A percentile compares a stretch with the other conserved stretches of the same genome.
phyloP scores from a whole-genome alignment of 768 basidiomycete genomes.

The Hygrocybe punicea region DNA sequence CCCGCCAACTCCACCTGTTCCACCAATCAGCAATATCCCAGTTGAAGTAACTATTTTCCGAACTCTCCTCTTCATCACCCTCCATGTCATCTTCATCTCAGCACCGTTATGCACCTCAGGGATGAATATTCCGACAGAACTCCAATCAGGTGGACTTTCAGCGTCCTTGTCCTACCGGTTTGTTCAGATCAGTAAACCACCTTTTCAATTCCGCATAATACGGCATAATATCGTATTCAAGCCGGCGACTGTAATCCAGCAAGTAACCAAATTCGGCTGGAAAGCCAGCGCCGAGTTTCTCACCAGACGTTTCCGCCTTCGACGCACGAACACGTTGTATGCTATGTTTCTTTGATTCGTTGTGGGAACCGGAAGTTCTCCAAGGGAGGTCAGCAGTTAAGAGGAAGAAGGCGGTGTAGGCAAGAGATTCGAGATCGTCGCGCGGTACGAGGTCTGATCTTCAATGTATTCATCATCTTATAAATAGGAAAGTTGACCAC shows the following conservation, averaged over 20 bases:
- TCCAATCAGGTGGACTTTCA: constrained; percentile 12
- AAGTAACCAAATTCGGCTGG: constrained; percentile 5
- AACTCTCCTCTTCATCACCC: constrained; percentile 10
- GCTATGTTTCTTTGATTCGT: constrained; percentile 1
- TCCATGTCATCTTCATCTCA: constrained; percentile 5
- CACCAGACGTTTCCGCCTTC: constrained; percentile 1
- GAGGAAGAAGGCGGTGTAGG: constrained; percentile 10
- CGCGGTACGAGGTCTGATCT: constrained; percentile 12
- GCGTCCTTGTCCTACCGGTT: constrained; percentile 1
- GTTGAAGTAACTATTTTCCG: constrained; percentile 12
- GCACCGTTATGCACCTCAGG: constrained; percentile 7
- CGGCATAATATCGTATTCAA: neutral
- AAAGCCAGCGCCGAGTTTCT: constrained; percentile 1
- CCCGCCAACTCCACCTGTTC: constrained; percentile 6
- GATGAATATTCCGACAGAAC: constrained; percentile 8
- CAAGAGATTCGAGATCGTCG: constrained; percentile 16
- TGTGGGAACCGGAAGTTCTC: constrained; percentile 1
- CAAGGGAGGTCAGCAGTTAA: constrained; percentile 14
- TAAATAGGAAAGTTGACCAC: neutral
- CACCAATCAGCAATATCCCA: constrained; percentile 14
- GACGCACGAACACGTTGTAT: constrained; percentile 2
- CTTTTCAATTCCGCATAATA: constrained; percentile 2
- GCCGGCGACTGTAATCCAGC: constrained; percentile 2
- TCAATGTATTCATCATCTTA: constrained; percentile 2
- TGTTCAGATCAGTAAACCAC: neutral